Percentiles rank a stretch among this genome's conserved stretches.
Conservation (phyloP, 148 eudicot species). For the Cornus kousa region DNA sequence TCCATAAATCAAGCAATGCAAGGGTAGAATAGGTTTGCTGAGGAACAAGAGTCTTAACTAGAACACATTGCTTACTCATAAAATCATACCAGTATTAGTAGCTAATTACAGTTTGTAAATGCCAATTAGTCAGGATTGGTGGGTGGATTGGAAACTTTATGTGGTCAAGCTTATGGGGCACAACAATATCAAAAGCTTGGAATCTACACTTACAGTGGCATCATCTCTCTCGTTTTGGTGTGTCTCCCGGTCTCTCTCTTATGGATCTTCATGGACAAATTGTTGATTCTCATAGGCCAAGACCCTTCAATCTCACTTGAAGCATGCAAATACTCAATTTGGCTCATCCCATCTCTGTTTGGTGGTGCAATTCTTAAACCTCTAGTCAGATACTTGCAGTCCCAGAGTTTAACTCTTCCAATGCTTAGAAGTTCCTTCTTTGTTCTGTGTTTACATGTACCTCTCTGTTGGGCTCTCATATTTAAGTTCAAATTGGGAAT, state of each 20-base stretch:
- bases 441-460: constrained; percentile 33
- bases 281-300: constrained; percentile 38
- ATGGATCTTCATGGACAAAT: constrained; percentile 38
- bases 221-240: constrained; percentile 29
- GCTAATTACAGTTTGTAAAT: background rate
- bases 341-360: constrained; percentile 37
- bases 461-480: constrained; percentile 35
- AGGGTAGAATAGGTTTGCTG: no score
- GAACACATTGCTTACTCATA: no score
- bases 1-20: no score
- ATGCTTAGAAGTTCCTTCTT: constrained; percentile 27
- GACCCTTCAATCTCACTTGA: constrained; percentile 33
- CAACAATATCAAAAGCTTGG: constrained; percentile 33
- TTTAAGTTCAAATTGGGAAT: constrained; percentile 26
- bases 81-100: no score
- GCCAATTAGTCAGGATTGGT: constrained; percentile 30
- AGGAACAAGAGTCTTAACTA: no score
- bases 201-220: constrained; percentile 31
- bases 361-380: constrained; percentile 31
- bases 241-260: constrained; percentile 36
- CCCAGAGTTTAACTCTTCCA: constrained; percentile 31
- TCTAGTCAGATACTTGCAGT: constrained; percentile 28
- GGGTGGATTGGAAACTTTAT: constrained; percentile 35
- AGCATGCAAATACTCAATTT: constrained; percentile 35
- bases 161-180: constrained; percentile 55